phyloP scores from a whole-genome alignment of 2,329 filamentous ascomycete species.

The Pochonia chlamydosporia region DNA sequence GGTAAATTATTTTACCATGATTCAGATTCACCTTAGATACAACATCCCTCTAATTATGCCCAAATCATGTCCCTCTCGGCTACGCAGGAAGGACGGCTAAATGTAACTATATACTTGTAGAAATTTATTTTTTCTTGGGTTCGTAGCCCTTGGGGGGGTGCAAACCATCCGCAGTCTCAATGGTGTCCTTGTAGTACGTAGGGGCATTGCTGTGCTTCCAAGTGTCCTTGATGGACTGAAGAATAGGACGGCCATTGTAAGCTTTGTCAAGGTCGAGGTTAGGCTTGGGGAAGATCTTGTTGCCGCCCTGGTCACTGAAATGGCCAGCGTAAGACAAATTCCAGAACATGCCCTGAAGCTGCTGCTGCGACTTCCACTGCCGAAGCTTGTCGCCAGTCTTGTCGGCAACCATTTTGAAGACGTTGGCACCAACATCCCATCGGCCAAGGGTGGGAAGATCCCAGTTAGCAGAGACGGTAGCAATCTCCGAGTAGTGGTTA shows the following conservation, averaged over 20 bases:
- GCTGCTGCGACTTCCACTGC: constrained; percentile 24
- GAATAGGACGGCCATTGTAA: constrained; percentile 26
- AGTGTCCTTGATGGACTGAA: constrained; percentile 28
- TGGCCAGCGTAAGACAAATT: constrained; percentile 50
- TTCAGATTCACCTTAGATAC: background rate
- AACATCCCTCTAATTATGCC: background rate
- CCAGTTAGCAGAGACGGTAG: constrained; percentile 67
- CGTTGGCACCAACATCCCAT: constrained; percentile 67
- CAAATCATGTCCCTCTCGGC: background rate
- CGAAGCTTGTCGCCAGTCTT: constrained; percentile 51
- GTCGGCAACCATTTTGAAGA: constrained; percentile 56
- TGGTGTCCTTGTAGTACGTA: constrained; percentile 35
- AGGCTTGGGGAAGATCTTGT: constrained; percentile 31
- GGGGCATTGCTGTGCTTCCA: constrained; percentile 32
- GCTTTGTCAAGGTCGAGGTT: constrained; percentile 30
- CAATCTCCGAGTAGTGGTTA: constrained; percentile 65
- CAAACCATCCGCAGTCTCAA: constrained; percentile 35
- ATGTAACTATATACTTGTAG: background rate
- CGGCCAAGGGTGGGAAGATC: constrained; percentile 62
- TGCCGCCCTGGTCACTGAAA: constrained; percentile 32
- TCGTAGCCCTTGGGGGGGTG: constrained; percentile 35
- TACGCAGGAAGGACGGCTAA: background rate
- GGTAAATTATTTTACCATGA: background rate
- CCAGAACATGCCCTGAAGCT: constrained; percentile 38
- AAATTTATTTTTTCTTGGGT: constrained; percentile 7